Base-by-base conservation (phyloP, 2,329 filamentous ascomycete species). In the Monosporascus sp. region DNA sequence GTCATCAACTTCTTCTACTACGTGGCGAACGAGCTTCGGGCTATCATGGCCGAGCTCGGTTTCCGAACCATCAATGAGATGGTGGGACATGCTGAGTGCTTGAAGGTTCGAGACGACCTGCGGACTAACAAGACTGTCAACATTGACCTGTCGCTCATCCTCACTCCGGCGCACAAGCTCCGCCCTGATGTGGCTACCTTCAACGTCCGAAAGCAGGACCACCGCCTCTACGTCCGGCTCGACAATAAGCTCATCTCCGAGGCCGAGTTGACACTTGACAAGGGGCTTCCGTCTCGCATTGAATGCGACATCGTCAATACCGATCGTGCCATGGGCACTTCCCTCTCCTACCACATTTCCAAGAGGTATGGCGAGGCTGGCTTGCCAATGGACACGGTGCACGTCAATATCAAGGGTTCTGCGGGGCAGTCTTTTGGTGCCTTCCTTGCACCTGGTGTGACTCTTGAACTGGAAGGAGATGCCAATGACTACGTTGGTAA, bases 1-100 rank as follows among this genome's bases (percentile, higher is more conserved):
- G 92, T 96, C 54, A 97, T 97, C 73, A 97, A 97, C 80, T 97
- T 97, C 79, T 96, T 96, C 77, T 97, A 97, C 77, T 97, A 97
- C 67, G 81, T 97, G 50, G 89, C 93, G 62, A 97, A 97, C 67
- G 93, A 97, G 76, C 83, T 97, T 54, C 87, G 93, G 68, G 90
- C 92, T 37, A 96, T 97, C 73, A 97, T 97, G 93, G 92, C 93
- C 49, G 90, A 89, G 74, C 85, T 97, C 64, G 93, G 93, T 61
- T 90, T 96, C 83, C 87, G 93, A 60, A 96, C 89, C 56, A 88
- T 97, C 70, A 97, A 97, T 69, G 93, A 97, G 72, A 97, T 97
- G 93, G 90, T 97, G 65, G 93, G 93, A 20, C 90, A 88, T 61
- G 93, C 90, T 24, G 93, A 97, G 71, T 81, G 88, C 39, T 79